A percentile compares a stretch with the other conserved stretches of the same genome.
Evolutionary conservation across 2,329 filamentous ascomycete genomes (phyloP).

Genomic region (Cytospora schulzeri): DNA sequence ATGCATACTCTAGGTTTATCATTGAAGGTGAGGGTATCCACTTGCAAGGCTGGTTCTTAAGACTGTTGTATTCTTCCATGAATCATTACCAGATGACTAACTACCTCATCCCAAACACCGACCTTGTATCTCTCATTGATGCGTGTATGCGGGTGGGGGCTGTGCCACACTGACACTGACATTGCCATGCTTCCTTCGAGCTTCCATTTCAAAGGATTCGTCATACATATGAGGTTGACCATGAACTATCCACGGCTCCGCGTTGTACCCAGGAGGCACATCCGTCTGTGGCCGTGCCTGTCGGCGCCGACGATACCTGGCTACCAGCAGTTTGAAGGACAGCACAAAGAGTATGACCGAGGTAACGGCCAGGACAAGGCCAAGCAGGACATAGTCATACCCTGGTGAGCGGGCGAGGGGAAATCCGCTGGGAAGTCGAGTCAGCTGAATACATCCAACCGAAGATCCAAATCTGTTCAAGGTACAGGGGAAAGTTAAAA

Average conservation of each 20-base stretch:
- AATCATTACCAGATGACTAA: not conserved
- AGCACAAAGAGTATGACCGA: constrained; percentile 43
- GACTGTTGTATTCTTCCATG: not conserved
- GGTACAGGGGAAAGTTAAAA: constrained; percentile 19
- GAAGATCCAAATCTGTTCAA: not conserved
- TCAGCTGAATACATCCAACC: constrained; percentile 3
- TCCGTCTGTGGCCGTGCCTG: constrained; percentile 4
- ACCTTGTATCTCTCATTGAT: not conserved
- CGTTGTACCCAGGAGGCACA: constrained; percentile 15
- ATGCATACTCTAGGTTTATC: too few species aligned
- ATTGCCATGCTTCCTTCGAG: constrained; percentile 12
- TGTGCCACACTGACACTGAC: constrained; percentile 3
- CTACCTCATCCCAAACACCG: not conserved
- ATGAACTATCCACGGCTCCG: constrained; percentile 22
- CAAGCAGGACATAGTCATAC: constrained; percentile 51
- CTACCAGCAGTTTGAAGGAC: constrained; percentile 39
- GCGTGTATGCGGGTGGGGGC: constrained; percentile 13
- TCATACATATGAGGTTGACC: constrained; percentile 2
- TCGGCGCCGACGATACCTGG: constrained; percentile 32
- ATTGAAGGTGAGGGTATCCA: too few species aligned
- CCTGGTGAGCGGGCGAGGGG: constrained; percentile 54
- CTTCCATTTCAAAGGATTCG: constrained; percentile 10
- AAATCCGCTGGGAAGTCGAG: constrained; percentile 50
- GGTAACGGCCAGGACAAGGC: constrained; percentile 48
- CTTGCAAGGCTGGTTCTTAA: not conserved